Conservation (phyloP, 1,139 yeast genomes). For the Suhomyces bribrorum region DNA sequence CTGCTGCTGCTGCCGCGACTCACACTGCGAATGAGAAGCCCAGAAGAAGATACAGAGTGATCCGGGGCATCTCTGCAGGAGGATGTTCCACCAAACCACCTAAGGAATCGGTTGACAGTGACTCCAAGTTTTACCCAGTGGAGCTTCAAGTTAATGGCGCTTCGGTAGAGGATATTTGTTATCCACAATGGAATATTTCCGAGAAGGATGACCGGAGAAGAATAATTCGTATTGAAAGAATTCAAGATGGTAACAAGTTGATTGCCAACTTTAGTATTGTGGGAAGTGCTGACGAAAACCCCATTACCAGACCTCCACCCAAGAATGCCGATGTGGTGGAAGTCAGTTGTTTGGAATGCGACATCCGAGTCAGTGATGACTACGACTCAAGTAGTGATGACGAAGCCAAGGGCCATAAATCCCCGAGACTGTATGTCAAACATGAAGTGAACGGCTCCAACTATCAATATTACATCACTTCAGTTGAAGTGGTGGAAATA, state of each 20-base stretch:
- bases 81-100: constrained; percentile 61
- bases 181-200: constrained; percentile 47
- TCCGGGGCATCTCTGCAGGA: constrained; percentile 61
- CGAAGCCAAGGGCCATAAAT: constrained; percentile 9
- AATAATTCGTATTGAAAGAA: constrained; percentile 57
- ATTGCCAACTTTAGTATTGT: constrained; percentile 52
- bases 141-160: constrained; percentile 48
- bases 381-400: constrained; percentile 24
- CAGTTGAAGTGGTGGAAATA: constrained; percentile 65
- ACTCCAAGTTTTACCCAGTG: constrained; percentile 45
- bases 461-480: constrained; percentile 55
- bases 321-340: constrained; percentile 54
- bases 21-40: constrained; percentile 7
- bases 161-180: constrained; percentile 47
- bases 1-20: constrained; percentile 6
- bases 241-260: constrained; percentile 49
- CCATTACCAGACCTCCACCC: constrained; percentile 37
- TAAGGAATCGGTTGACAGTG: constrained; percentile 36
- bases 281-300: constrained; percentile 53
- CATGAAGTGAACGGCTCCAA: constrained; percentile 19
- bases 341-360: constrained; percentile 58
- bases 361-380: constrained; percentile 35
- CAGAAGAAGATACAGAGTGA: constrained; percentile 40
- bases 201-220: constrained; percentile 56
- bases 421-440: constrained; percentile 12